phyloP scores from a whole-genome alignment of 1,284 basidiomycete species.

The Fistulina hepatica region DNA sequence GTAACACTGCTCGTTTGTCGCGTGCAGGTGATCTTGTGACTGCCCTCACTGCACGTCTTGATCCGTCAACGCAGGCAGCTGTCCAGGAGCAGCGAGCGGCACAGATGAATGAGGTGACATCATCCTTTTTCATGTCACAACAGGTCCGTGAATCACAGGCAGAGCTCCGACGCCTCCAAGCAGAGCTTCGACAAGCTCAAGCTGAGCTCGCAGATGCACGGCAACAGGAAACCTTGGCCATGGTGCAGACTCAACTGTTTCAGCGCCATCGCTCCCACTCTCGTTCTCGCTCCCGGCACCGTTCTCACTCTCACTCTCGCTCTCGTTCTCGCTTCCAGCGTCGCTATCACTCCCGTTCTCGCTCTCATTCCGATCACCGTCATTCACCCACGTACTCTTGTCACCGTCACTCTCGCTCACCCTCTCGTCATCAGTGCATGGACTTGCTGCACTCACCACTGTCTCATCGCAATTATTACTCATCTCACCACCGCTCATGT shows the following conservation, averaged over 20 bases:
- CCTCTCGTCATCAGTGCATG: too few relatives aligned
- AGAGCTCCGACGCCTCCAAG: background rate
- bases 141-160: conserved; percentile 7
- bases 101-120: conserved; percentile 4
- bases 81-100: conserved; percentile 4
- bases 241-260: too few relatives aligned
- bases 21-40: conserved; percentile 3
- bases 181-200: background rate
- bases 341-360: too few relatives aligned
- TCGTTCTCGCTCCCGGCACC: background rate
- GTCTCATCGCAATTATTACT: too few relatives aligned
- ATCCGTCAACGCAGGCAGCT: conserved; percentile 3
- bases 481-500: too few relatives aligned
- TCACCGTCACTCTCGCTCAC: too few relatives aligned
- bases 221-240: background rate
- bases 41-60: conserved; percentile 2
- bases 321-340: too few relatives aligned
- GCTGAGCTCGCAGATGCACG: conserved; percentile 1
- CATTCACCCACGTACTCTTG: too few relatives aligned
- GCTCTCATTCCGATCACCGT: too few relatives aligned
- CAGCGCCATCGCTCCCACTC: too few relatives aligned
- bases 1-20: background rate
- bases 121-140: conserved; percentile 4
- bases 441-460: too few relatives aligned
- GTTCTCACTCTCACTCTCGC: too few relatives aligned